Evolutionary conservation across 768 basidiomycete genomes (phyloP).

Genomic region (Tylopilus subfusipes): DNA sequence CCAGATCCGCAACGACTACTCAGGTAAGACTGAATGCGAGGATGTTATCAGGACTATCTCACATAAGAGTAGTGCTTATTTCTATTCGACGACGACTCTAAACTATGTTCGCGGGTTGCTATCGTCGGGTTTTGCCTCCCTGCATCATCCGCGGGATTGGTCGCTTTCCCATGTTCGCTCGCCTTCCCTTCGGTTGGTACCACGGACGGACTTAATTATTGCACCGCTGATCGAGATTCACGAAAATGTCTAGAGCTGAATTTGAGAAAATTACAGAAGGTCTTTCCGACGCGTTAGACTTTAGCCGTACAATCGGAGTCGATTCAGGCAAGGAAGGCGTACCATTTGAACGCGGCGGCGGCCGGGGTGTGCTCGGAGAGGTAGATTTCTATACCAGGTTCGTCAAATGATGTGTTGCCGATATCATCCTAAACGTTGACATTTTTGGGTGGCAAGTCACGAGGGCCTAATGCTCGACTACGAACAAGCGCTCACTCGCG

Average conservation of each 20-base stretch:
- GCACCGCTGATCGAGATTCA: conserved; percentile 12
- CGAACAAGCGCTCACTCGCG: conserved; percentile 87
- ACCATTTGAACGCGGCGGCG: conserved; percentile 70
- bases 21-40: conserved; percentile 39
- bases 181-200: conserved; percentile 59
- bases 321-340: conserved; percentile 44
- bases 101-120: conserved; percentile 90
- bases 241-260: conserved; percentile 49
- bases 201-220: neutral
- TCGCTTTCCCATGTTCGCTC: conserved; percentile 90
- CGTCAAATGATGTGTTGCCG: conserved; percentile 7
- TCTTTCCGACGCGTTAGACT: conserved; percentile 89
- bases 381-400: conserved; percentile 94
- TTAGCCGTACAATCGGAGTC: conserved; percentile 84
- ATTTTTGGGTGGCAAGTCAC: conserved; percentile 48
- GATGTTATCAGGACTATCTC: neutral
- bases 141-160: conserved; percentile 89
- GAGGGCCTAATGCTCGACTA: conserved; percentile 92
- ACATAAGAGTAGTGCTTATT: conserved; percentile 70
- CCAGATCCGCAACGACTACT: conserved; percentile 91
- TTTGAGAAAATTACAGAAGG: conserved; percentile 84
- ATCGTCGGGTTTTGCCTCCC: conserved; percentile 89
- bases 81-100: conserved; percentile 89
- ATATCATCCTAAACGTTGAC: neutral
- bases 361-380: conserved; percentile 69